Conservation (phyloP, 257 asterid genomes). For the Ilex asprella region DNA sequence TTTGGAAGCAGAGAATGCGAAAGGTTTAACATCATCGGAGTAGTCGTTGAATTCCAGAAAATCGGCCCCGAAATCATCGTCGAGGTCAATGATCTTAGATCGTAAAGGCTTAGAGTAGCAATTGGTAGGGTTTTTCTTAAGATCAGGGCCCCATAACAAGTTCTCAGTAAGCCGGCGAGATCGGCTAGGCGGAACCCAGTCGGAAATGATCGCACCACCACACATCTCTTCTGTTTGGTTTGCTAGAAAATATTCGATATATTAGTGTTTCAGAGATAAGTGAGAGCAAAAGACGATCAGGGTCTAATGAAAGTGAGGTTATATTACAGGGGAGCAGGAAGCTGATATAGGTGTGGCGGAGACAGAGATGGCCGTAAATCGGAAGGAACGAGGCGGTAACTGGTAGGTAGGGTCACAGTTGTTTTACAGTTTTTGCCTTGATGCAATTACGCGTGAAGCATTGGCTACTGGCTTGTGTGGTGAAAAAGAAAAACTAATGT, state of each 20-base stretch:
- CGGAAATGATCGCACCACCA: conserved; percentile 89
- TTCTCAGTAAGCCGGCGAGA: conserved; percentile 69
- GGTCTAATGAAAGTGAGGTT: not conserved
- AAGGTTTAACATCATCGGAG: conserved; percentile 46
- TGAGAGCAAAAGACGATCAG: not conserved
- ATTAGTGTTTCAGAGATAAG: not conserved
- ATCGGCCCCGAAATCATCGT: conserved; percentile 77
- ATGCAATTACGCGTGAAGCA: no score
- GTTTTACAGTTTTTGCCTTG: conserved; percentile 14
- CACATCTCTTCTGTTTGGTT: conserved; percentile 45
- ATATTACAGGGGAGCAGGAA: not conserved
- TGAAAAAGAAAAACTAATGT: no score
- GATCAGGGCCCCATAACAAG: conserved; percentile 73
- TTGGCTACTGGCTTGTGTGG: no score
- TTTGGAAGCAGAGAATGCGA: conserved; percentile 45
- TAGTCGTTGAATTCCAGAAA: conserved; percentile 77
- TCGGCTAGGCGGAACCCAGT: conserved; percentile 43
- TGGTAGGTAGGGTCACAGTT: conserved; percentile 20
- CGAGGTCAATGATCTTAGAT: conserved; percentile 45
- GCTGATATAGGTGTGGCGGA: conserved; percentile 12
- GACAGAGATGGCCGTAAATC: conserved; percentile 23
- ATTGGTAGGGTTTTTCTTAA: conserved; percentile 32
- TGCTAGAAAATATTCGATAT: not conserved
- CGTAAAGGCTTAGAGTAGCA: conserved; percentile 47
- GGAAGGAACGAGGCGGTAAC: conserved; percentile 22